Evolutionary conservation across 805 yeast genomes (phyloP).

Genomic region (Teunomyces lycoperdinae): DNA sequence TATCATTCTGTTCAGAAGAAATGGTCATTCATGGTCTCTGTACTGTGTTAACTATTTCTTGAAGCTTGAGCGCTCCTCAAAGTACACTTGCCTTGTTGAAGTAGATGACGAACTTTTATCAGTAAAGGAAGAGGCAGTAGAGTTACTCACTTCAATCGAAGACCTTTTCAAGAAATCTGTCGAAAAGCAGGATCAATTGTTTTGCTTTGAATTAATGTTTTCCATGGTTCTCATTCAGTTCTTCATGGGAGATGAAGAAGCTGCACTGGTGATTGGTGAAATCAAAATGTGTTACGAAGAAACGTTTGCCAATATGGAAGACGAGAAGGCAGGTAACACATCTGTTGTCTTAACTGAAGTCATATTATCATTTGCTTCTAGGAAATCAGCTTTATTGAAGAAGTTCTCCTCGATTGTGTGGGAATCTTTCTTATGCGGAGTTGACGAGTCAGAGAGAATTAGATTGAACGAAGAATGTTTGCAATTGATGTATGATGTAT

Average conservation of each 20-base stretch:
- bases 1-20: constrained; percentile 43
- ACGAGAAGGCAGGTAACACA: constrained; percentile 33
- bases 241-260: constrained; percentile 74
- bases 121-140: constrained; percentile 48
- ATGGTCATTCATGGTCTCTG: constrained; percentile 61
- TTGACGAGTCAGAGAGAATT: constrained; percentile 21
- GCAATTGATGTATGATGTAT: constrained; percentile 34
- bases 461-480: constrained; percentile 32
- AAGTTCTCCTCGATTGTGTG: constrained; percentile 38
- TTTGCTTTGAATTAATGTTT: constrained; percentile 71
- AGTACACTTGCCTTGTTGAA: constrained; percentile 21
- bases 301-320: constrained; percentile 27
- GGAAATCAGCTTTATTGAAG: constrained; percentile 35
- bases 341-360: constrained; percentile 41
- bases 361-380: constrained; percentile 43
- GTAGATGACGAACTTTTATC: constrained; percentile 59
- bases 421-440: constrained; percentile 38
- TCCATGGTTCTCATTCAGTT: constrained; percentile 77
- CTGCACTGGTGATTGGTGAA: constrained; percentile 72
- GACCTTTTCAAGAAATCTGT: constrained; percentile 34
- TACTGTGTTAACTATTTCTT: constrained; percentile 42
- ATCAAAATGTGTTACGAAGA: constrained; percentile 57
- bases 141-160: constrained; percentile 36
- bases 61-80: constrained; percentile 21
- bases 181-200: constrained; percentile 42